A percentile compares a stretch with the other conserved stretches of the same genome.
These are phyloP conservation scores for Umbelopsis sp. DNA, from an alignment of 371 early-diverging fungal genomes.

Conservation along the genomic window DNA sequence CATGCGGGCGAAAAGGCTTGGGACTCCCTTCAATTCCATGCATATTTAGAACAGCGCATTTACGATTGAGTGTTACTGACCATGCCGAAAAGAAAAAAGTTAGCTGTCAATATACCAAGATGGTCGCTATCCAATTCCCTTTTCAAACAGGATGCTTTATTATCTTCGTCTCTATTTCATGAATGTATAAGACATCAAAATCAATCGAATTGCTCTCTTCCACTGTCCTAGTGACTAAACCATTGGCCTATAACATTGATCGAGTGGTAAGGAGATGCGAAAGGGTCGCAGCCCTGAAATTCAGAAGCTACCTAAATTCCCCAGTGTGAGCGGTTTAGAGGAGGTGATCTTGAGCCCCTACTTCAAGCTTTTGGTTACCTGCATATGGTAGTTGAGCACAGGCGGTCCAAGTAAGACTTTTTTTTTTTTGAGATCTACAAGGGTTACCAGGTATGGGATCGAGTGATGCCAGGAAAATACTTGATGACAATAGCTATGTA, in stretches of 20 bases:
- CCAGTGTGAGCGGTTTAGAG: background rate
- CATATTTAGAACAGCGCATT: background rate
- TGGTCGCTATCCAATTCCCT: too few species aligned
- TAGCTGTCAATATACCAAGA: too few species aligned
- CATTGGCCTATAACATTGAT: background rate
- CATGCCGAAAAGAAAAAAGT: background rate
- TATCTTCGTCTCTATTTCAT: too few species aligned
- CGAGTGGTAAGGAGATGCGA: background rate
- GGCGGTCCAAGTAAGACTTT: background rate
- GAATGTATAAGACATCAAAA: too few species aligned
- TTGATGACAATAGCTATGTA: background rate
- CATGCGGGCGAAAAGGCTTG: background rate
- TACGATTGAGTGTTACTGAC: background rate
- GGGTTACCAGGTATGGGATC: background rate
- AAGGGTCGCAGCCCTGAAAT: background rate
- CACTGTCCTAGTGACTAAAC: background rate
- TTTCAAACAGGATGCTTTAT: too few species aligned
- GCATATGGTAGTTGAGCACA: constrained; percentile 3
- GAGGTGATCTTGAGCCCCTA: constrained; percentile 8
- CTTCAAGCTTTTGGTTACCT: background rate
- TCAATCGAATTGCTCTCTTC: too few species aligned
- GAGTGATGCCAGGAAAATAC: background rate
- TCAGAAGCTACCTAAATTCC: background rate
- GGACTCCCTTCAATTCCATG: background rate
- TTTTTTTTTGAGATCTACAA: background rate